Conservation (phyloP, 257 asterid species). For the Paraleonurus japonicus region DNA sequence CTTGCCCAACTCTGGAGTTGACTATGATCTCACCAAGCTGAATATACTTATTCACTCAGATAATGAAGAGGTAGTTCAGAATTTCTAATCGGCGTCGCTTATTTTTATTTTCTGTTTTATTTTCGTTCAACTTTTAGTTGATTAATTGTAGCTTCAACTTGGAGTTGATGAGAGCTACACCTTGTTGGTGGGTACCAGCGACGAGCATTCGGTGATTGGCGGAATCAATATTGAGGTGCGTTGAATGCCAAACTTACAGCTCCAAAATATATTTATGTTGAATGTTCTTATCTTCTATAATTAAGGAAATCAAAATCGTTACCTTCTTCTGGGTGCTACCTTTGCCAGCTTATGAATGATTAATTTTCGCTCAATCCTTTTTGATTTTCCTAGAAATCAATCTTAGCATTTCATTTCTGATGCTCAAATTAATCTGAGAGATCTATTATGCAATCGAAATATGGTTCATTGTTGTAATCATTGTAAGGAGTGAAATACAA, state of each 20-base stretch:
- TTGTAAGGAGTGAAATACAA: too few relatives aligned
- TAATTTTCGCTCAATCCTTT: not conserved
- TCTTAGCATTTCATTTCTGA: slow-evolving; percentile 7
- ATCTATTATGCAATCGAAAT: too few relatives aligned
- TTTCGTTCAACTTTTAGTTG: slow-evolving; percentile 10
- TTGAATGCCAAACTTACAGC: not conserved
- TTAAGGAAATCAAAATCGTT: not conserved
- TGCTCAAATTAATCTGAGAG: too few relatives aligned
- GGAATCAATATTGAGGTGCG: slow-evolving; percentile 72
- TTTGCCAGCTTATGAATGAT: not conserved
- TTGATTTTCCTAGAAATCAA: not conserved
- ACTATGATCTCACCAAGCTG: slow-evolving; percentile 54
- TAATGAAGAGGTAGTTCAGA: slow-evolving; percentile 56
- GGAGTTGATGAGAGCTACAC: slow-evolving; percentile 94
- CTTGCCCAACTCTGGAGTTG: slow-evolving; percentile 30
- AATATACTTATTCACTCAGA: slow-evolving; percentile 54
- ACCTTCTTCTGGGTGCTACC: slow-evolving; percentile 19
- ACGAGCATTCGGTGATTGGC: slow-evolving; percentile 58
- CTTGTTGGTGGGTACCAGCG: slow-evolving; percentile 53
- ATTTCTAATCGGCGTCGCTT: not conserved
- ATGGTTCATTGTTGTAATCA: too few relatives aligned
- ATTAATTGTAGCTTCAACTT: slow-evolving; percentile 59
- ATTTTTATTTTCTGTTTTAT: not conserved
- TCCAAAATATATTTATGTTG: not conserved
- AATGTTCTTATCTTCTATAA: not conserved